Evolutionary conservation across 495 filamentous ascomycete species (phyloP).

Genomic region (Hyaloscypha hepaticicola): DNA sequence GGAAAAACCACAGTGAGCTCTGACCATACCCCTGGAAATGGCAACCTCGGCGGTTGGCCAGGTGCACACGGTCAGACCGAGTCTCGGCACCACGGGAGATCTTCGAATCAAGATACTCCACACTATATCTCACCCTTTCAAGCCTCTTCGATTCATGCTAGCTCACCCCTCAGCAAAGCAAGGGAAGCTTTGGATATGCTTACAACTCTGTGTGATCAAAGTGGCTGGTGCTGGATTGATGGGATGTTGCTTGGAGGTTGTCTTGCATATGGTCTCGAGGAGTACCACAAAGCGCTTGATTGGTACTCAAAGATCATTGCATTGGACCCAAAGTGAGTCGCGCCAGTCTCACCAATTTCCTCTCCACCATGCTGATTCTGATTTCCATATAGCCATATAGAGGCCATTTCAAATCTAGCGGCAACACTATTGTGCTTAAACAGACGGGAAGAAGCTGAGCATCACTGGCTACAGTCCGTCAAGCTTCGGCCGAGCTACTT

Average conservation of each 20-base stretch:
- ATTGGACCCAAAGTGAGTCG: conserved; percentile 71
- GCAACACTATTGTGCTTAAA: conserved; percentile 84
- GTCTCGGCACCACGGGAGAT: conserved; percentile 2
- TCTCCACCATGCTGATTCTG: neutral
- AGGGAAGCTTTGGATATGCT: conserved; percentile 75
- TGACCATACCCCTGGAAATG: neutral
- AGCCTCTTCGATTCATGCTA: conserved; percentile 1
- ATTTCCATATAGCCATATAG: conserved; percentile 67
- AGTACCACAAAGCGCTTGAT: conserved; percentile 79
- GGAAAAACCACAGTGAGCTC: neutral
- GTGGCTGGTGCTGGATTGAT: conserved; percentile 91
- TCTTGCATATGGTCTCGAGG: conserved; percentile 86
- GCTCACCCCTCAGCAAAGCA: conserved; percentile 36
- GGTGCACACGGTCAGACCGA: neutral
- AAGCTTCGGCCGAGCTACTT: conserved; percentile 85
- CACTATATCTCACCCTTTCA: conserved; percentile 29
- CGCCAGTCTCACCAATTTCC: neutral
- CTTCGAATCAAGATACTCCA: conserved; percentile 23
- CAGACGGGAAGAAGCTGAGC: conserved; percentile 78
- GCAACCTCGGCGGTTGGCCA: neutral
- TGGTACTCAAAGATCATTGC: conserved; percentile 87
- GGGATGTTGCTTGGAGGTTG: conserved; percentile 93
- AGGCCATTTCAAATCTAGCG: conserved; percentile 91
- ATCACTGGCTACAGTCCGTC: conserved; percentile 82
- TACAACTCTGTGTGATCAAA: conserved; percentile 78